Evolutionary conservation across 352 stramenopile species (phyloP).

Genomic region (Globisporangium ultimum): DNA sequence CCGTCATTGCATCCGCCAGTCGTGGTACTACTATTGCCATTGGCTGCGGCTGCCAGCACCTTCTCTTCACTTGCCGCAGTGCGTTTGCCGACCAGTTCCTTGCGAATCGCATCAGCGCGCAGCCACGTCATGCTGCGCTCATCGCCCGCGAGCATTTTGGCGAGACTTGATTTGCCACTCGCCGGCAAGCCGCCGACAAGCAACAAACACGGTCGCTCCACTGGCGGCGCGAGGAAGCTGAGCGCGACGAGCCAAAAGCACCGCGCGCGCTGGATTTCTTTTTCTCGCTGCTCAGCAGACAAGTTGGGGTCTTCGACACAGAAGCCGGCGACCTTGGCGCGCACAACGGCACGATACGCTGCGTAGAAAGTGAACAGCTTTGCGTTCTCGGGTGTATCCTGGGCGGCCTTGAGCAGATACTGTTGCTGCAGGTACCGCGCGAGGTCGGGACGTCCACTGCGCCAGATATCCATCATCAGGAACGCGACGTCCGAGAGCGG

Average conservation of each 20-base stretch:
- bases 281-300: slow-evolving; percentile 25
- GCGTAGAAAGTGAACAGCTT: slow-evolving; percentile 58
- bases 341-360: slow-evolving; percentile 65
- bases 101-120: slow-evolving; percentile 60
- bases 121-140: slow-evolving; percentile 48
- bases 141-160: slow-evolving; percentile 41
- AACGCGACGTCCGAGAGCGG: slow-evolving; percentile 66
- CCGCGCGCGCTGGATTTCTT: slow-evolving; percentile 36
- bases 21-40: neutral
- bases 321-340: slow-evolving; percentile 68
- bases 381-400: slow-evolving; percentile 46
- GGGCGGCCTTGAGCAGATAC: slow-evolving; percentile 46
- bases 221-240: slow-evolving; percentile 36
- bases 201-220: slow-evolving; percentile 46
- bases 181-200: slow-evolving; percentile 56
- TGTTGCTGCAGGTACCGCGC: slow-evolving; percentile 43
- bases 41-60: neutral
- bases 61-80: neutral
- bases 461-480: slow-evolving; percentile 67
- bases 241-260: slow-evolving; percentile 71
- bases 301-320: slow-evolving; percentile 54
- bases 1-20: neutral
- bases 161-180: slow-evolving; percentile 63
- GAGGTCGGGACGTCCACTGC: slow-evolving; percentile 51
- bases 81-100: slow-evolving; percentile 36